Base-by-base conservation (phyloP, 805 yeast genomes). In the Candida sithepensis region DNA sequence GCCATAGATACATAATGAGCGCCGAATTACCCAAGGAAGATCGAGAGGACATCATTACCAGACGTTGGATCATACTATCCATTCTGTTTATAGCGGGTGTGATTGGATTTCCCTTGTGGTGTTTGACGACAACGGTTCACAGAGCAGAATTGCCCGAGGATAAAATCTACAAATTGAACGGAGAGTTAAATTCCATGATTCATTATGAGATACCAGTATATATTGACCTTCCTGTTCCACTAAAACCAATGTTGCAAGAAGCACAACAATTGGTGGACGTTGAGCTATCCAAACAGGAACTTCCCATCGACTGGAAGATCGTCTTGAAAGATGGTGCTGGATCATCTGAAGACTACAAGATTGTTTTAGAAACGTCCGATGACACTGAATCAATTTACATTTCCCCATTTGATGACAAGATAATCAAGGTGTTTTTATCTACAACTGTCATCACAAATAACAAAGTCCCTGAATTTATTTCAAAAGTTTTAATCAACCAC, bases 81-180 rank as follows among this genome's bases (percentile, higher is more conserved):
- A 58, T 68, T 24, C 36, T 65, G 8, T 39, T 57, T 1, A 56
- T 66, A 8, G 56, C 69, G 12, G 46, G 61, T 4, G 41, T 67
- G 2, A 51, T 80, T 19, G 89, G 86, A 2, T 56, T 74, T 5
- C 90, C 91, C 4, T 59, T 82, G 46, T 85, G 85, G 81, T 56
- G 67, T 32, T 49, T 56, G 22, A 83, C 92, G 18, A 83, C 92
- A 3, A 66, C 79, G 2, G 77, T 84, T 18, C 74, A 81, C 56
- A 68, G 90, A 45, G 86, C 88, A 2, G 73, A 73, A 34, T 68
- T 86, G 34, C 88, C 88, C 14, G 57, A 69, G 12, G 66, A 64
- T 1, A 67, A 68, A 39, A 71, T 84, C 41, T 59, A 68, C 40
- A 24, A 42, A 12, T 39, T 64, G 36, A 50, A 48, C 41, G 21